A percentile compares a stretch with the other conserved stretches of the same genome.
phyloP scores from a whole-genome alignment of 2,329 filamentous ascomycete species.

The Thermothelomyces thermophilus region DNA sequence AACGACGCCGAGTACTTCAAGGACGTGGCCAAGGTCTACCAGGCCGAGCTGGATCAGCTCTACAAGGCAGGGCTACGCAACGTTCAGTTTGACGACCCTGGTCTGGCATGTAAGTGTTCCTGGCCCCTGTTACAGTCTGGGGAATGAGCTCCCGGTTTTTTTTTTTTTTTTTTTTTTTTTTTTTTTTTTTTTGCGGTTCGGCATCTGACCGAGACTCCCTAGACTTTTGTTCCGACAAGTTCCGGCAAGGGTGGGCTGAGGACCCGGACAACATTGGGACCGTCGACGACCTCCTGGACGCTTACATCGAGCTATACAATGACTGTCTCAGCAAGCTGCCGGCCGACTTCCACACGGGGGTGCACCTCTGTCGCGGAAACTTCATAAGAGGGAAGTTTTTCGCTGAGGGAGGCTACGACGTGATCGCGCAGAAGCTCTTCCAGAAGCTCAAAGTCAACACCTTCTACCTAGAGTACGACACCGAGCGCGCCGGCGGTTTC shows the following conservation, averaged over 20 bases:
- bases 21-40: constrained; percentile 60
- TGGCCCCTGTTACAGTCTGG: too few relatives aligned
- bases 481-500: constrained; percentile 56
- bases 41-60: constrained; percentile 53
- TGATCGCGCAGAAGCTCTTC: constrained; percentile 61
- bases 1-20: constrained; percentile 57
- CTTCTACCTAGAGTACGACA: constrained; percentile 66
- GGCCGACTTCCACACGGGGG: constrained; percentile 65
- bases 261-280: constrained; percentile 62
- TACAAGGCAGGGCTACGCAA: constrained; percentile 58
- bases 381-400: constrained; percentile 62
- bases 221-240: constrained; percentile 70
- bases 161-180: background rate
- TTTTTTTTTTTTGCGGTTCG: background rate
- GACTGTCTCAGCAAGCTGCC: constrained; percentile 58
- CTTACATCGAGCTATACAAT: constrained; percentile 73
- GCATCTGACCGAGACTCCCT: constrained; percentile 6
- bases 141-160: background rate
- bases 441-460: constrained; percentile 56
- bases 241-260: constrained; percentile 62
- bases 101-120: constrained; percentile 53
- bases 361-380: constrained; percentile 67
- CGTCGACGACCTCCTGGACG: constrained; percentile 64
- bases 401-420: constrained; percentile 59
- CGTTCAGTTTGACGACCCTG: constrained; percentile 62